Base-by-base conservation (phyloP, 768 basidiomycete genomes). In the Gautieria morchelliformis region DNA sequence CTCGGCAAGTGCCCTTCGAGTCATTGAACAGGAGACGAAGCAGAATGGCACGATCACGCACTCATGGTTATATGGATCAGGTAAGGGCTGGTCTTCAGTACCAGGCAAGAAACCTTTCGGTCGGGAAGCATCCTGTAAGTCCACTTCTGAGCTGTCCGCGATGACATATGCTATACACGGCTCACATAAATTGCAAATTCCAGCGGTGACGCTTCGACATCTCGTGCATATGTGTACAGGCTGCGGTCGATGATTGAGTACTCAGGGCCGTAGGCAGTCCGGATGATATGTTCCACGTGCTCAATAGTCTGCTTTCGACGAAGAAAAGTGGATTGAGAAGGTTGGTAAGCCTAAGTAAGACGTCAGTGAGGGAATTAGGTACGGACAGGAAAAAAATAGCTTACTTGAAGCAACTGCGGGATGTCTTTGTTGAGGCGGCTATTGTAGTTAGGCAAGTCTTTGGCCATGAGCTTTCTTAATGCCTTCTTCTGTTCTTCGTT, bases 101-200 rank as follows among this genome's bases (percentile, higher is more conserved):
- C 47, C 56, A 37, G 56, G 56, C 14, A 19, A 30, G 45, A 57
- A 57, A 6, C 56, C 56, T 1, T 9, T 20, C 5, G 42, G 45
- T 14, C 37, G 46, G 22, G 32, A 20, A 37, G 4, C 32, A 49
- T 57, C 56, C 56, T 56, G 17, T n/a, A 33, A 7, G 37, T 27
- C 33, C 30, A n/a, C 24, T 22, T 6, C 27, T 40, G 20, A 30
- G 41, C 27, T 27, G 27, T 39, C 19, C 48, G n/a, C 20, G 37
- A 40, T 24, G 51, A 32, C 37, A 19, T n/a, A 50, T n/a, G 32
- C 12, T 19, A 57, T 32, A 44, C 55, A 62, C 62, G 39, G 57
- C 49, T 37, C 48, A 62, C 62, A 11, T 52, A 30, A 20, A 62
- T 58, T 17, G 42, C 62, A 27, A 62, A 47, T 39, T 61, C 61